Evolutionary conservation across 2,329 filamentous ascomycete species (phyloP), one percentile per base, ranked within the genome.

Genomic region (Diaporthe vaccinii): DNA sequence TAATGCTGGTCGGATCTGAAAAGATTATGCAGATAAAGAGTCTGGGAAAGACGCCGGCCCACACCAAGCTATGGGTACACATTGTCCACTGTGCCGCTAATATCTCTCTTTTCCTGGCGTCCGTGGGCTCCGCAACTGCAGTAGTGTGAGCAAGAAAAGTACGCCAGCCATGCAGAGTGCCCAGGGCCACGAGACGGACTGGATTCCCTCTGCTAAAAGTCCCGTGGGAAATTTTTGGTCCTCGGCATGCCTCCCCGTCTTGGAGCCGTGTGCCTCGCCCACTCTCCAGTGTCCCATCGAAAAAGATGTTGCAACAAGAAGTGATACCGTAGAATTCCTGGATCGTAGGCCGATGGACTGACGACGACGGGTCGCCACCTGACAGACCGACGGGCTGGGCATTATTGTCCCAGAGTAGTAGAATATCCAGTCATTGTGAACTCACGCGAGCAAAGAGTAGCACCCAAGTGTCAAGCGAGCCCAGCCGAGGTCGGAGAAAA

Each of bases 21-120:
- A 68, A 68, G 46, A 68, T 68, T 68, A 68, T 68, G 65, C 65
- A 68, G 46, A 68, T 68, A 68, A 68, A 28, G 65, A 53, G 46
- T 51, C 31, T 28, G 14, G 4, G 31, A 31, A 6, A 22, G 17
- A 22, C 15, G 39, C 25, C 59, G 39, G 22, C 15, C 62, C 41
- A 67, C 44, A 31, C 36, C 15, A 36, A 17, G 1, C 14, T 36
- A 22, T 39, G 31, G 65, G 46, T 28, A 51, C 65, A 34, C 31
- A 53, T 31, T 31, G 57, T 12, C 14, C 28, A 10, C 28, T 20
- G n/a, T 20, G 46, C 65, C 65, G 39, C 46, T 28, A 39, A 36
- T 36, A 39, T 67, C 9, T 39, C 22, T 28, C 31, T 39, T 28
- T 49, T 39, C 15, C 62, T 51, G 9, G 46, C 31, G 31, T 53